A percentile compares a stretch with the other conserved stretches of the same genome.
These are phyloP conservation scores for Dipteronia dyeriana DNA, from an alignment of 345 rosid genomes.

Conservation along the genomic window DNA sequence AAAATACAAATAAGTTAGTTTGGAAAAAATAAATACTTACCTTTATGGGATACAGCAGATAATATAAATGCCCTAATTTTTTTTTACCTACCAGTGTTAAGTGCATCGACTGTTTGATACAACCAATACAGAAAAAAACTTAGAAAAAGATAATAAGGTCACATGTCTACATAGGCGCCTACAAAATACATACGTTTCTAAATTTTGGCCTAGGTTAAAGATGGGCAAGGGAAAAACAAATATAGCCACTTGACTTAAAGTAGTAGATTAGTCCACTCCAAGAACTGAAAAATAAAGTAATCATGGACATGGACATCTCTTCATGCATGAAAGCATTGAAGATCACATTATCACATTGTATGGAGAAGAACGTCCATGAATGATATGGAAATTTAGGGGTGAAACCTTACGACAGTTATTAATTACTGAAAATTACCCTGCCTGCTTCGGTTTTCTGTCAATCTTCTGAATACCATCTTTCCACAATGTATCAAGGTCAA, in stretches of 20 bases:
- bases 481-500: slow-evolving; percentile 72
- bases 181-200: background rate
- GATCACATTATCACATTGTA: background rate
- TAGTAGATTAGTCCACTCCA: background rate
- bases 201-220: background rate
- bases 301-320: background rate
- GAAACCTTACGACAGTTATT: background rate
- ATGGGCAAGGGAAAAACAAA: background rate
- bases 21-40: background rate
- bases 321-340: background rate
- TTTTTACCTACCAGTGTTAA: background rate
- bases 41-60: background rate
- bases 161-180: background rate
- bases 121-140: background rate
- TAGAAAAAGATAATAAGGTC: background rate
- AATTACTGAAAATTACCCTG: slow-evolving; percentile 30
- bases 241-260: background rate
- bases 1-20: background rate
- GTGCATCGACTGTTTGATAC: background rate
- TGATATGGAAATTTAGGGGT: background rate
- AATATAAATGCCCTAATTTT: background rate
- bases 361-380: background rate
- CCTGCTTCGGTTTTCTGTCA: slow-evolving; percentile 50
- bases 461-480: slow-evolving; percentile 77
- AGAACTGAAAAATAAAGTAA: background rate